Conservation (phyloP, 1,284 basidiomycete genomes). For the Cystobasidium sp. region DNA sequence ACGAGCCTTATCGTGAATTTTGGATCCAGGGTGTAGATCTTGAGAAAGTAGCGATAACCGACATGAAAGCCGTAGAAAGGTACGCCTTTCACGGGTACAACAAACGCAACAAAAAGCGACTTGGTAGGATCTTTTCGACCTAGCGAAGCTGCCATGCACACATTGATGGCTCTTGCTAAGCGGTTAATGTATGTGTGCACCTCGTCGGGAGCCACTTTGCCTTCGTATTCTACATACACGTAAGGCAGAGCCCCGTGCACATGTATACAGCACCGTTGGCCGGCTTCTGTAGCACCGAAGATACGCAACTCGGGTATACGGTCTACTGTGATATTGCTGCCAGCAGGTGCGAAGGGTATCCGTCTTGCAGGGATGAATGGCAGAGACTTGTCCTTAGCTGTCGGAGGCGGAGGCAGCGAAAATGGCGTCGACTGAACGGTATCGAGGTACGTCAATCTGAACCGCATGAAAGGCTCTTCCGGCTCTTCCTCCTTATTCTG, state of each 20-base stretch:
- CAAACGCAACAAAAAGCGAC: slow-evolving; percentile 57
- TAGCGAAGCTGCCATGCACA: slow-evolving; percentile 64
- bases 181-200: slow-evolving; percentile 71
- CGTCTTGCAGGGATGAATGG: slow-evolving; percentile 43
- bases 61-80: slow-evolving; percentile 95
- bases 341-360: slow-evolving; percentile 36
- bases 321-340: slow-evolving; percentile 27
- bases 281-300: slow-evolving; percentile 79
- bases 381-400: slow-evolving; percentile 20
- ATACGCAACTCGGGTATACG: slow-evolving; percentile 80
- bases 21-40: slow-evolving; percentile 79
- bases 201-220: slow-evolving; percentile 64
- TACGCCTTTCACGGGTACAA: slow-evolving; percentile 88
- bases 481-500: slow-evolving; percentile 1
- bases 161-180: slow-evolving; percentile 73
- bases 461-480: slow-evolving; percentile 36
- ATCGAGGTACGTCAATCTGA: slow-evolving; percentile 44
- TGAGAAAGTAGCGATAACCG: slow-evolving; percentile 84
- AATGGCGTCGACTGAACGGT: slow-evolving; percentile 33
- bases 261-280: slow-evolving; percentile 81
- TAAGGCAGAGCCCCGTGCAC: slow-evolving; percentile 73
- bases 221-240: slow-evolving; percentile 66
- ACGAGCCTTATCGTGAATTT: slow-evolving; percentile 69
- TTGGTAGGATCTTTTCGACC: slow-evolving; percentile 43
- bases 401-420: slow-evolving; percentile 36